These are phyloP conservation scores for Metschnikowia dekortorum DNA, from an alignment of 805 yeast species.

Conservation along the genomic window DNA sequence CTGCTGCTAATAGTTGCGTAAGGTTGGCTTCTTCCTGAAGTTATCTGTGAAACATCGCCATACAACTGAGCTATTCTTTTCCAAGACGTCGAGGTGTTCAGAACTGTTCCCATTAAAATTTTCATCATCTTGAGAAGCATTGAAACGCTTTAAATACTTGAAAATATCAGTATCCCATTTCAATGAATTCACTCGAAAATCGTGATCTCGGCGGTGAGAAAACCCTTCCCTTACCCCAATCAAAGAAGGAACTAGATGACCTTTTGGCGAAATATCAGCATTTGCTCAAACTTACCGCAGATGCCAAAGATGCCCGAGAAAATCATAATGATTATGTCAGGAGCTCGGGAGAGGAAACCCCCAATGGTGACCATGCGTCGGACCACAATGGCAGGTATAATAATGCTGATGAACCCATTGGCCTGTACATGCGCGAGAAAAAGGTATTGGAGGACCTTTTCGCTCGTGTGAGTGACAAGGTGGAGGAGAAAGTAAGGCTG, in stretches of 20 bases:
- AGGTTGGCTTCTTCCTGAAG: not conserved
- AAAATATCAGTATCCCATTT: not conserved
- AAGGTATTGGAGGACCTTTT: slow-evolving; percentile 28
- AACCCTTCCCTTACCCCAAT: slow-evolving; percentile 11
- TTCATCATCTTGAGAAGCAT: not conserved
- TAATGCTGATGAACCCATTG: slow-evolving; percentile 7
- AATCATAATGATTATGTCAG: not conserved
- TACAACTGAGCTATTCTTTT: not conserved
- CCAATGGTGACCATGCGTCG: not conserved
- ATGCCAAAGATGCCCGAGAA: slow-evolving; percentile 19
- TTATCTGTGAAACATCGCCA: not conserved
- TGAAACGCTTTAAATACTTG: not conserved
- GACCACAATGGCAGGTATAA: not conserved
- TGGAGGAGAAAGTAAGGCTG: slow-evolving; percentile 20
- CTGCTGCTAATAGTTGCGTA: not conserved
- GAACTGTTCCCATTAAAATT: not conserved
- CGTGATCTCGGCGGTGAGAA: not conserved
- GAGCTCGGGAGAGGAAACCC: not conserved
- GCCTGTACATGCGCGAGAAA: slow-evolving; percentile 23
- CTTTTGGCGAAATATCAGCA: slow-evolving; percentile 15
- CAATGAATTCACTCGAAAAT: not conserved
- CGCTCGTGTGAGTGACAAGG: slow-evolving; percentile 23
- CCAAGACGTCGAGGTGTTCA: not conserved
- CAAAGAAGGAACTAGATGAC: slow-evolving; percentile 15
- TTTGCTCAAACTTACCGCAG: slow-evolving; percentile 16